Evolutionary conservation across 1,139 yeast genomes (phyloP), one percentile per base, ranked within the genome.

Genomic region (Pichia cactophila): DNA sequence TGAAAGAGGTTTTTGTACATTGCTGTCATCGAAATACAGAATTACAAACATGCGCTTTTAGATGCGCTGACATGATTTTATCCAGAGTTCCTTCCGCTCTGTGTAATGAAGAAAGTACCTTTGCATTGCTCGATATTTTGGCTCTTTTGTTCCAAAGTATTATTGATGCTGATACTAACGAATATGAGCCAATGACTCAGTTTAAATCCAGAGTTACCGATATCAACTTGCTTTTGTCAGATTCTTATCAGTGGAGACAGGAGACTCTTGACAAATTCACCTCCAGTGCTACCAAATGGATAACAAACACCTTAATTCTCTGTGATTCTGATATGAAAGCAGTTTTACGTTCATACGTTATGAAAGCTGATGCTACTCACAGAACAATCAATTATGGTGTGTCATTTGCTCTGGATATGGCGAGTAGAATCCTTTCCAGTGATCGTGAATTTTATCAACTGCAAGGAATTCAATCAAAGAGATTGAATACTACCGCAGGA

Each of bases 331-430:
- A 90, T 60, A 75, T 86, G 63, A 88, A 86, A 65, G 80, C 89
- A 49, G 71, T 90, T 58, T 72, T 92, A 49, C 87, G 86, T 59
- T 74, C 85, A 1, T 92, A 92, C 61, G 78, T 89, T 12, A 74
- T 89, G 4, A 73, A 68, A 33, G 62, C 68, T 28, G 73, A 59
- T 42, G 51, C 54, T 12, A 50, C 54, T 37, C 56, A 52, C 36
- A 56, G 58, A 50, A 51, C 55, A 4, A 75, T 86, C 41, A 83
- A 86, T 51, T 81, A 77, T 62, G 97, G 96, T 42, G 83, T 86
- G 49, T 83, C 95, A 0, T 87, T 92, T 72, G 97, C 97, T 0
- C 70, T 89, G 54, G 94, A 87, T 58, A 77, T 88, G 81, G 94
- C 96, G 1, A 92, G 95, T 2, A 67, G 77, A 7, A 77, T 87